Evolutionary conservation across 1,139 yeast genomes (phyloP).

Genomic region (Suhomyces kunorum): DNA sequence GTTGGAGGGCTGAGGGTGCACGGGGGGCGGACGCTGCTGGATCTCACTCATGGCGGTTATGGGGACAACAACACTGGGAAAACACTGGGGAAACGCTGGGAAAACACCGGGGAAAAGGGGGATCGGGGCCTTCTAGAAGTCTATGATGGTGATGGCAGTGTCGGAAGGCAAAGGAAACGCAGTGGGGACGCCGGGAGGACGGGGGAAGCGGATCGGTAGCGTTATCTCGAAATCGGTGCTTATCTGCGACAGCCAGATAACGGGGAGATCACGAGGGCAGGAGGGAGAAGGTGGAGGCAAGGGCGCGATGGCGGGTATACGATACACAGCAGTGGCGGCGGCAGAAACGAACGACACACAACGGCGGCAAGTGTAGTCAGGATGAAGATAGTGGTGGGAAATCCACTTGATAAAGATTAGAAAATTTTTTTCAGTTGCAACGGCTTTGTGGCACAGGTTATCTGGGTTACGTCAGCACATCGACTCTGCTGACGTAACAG

Average conservation of each 20-base stretch:
- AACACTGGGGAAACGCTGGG: background rate
- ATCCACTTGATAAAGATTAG: constrained; percentile 13
- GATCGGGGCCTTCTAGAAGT: no score
- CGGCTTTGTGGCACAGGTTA: constrained; percentile 14
- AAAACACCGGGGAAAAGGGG: background rate
- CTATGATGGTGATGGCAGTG: no score
- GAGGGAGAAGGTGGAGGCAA: background rate
- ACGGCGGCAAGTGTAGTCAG: background rate
- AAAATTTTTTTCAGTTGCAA: constrained; percentile 12
- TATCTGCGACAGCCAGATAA: no score
- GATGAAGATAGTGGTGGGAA: constrained; percentile 10
- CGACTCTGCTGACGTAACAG: constrained; percentile 1
- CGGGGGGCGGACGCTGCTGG: constrained; percentile 29
- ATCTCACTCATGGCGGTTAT: constrained; percentile 34
- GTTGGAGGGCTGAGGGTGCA: constrained; percentile 15
- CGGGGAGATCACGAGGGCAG: background rate
- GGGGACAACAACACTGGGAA: background rate
- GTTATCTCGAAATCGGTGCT: constrained; percentile 1
- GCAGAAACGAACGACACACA: constrained; percentile 6
- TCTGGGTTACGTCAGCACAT: constrained; percentile 10
- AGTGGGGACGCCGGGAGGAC: background rate
- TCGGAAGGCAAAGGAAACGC: no score
- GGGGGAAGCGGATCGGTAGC: background rate
- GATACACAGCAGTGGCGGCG: no score
- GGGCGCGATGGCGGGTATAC: no score